Evolutionary conservation across 352 stramenopile species (phyloP).

Genomic region (Globisporangium paddicum): DNA sequence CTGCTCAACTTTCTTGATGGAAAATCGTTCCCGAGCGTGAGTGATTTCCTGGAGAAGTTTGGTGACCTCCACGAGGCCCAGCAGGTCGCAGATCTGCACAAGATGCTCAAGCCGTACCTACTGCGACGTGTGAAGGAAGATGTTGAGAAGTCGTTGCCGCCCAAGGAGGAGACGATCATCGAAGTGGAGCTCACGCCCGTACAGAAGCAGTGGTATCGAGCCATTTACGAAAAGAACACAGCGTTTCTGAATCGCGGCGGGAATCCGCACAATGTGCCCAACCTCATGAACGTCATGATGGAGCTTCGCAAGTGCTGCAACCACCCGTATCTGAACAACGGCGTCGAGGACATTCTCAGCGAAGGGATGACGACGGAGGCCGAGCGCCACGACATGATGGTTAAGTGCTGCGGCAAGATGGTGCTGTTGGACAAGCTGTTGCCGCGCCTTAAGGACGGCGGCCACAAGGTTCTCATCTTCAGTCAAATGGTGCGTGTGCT

Average conservation of each 20-base stretch:
- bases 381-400: conserved; percentile 91
- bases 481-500: conserved; percentile 99
- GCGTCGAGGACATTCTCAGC: conserved; percentile 87
- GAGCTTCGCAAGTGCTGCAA: conserved; percentile 91
- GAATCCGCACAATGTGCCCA: conserved; percentile 81
- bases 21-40: conserved; percentile 90
- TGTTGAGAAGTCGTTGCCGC: conserved; percentile 84
- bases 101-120: conserved; percentile 88
- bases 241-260: conserved; percentile 81
- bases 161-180: conserved; percentile 90
- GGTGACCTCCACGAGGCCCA: conserved; percentile 81
- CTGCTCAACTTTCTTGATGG: conserved; percentile 98
- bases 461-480: conserved; percentile 99
- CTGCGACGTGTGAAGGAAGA: conserved; percentile 88
- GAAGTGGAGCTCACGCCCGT: conserved; percentile 88
- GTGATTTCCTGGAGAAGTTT: conserved; percentile 94
- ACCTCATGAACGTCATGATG: conserved; percentile 93
- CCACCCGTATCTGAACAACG: conserved; percentile 91
- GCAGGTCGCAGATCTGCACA: conserved; percentile 87
- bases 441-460: conserved; percentile 93
- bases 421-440: conserved; percentile 99
- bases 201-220: conserved; percentile 89
- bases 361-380: conserved; percentile 70
- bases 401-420: conserved; percentile 99
- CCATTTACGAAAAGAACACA: conserved; percentile 97